Conservation (phyloP, 306 rosid genomes). For the Rosa persica region DNA sequence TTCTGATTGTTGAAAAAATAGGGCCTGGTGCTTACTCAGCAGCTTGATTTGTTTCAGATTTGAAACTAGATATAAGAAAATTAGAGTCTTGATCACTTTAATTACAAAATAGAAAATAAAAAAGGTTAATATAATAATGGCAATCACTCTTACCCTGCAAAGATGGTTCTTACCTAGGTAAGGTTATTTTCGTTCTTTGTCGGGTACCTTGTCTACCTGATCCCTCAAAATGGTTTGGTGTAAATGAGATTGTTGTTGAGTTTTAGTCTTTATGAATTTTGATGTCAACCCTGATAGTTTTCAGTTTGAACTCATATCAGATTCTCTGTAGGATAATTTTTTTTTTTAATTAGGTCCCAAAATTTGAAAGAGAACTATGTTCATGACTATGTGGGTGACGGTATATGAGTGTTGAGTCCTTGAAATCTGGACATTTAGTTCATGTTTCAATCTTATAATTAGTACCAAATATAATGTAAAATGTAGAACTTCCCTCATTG, state of each 20-base stretch:
- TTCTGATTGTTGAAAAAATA: background rate
- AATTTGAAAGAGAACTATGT: background rate
- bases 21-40: background rate
- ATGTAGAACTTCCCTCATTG: background rate
- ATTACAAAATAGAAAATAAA: background rate
- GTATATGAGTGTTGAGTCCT: background rate
- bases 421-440: background rate
- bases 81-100: background rate
- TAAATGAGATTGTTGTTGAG: background rate
- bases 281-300: background rate
- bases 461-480: too few relatives aligned
- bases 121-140: background rate
- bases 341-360: background rate
- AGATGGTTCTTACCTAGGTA: background rate
- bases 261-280: background rate
- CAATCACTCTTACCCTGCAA: background rate
- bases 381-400: background rate
- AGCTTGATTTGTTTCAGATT: background rate
- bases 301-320: background rate
- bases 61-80: background rate
- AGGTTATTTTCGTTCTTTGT: background rate
- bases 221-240: background rate
- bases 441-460: background rate
- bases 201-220: background rate
- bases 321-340: background rate